Conservation (phyloP, 2,329 filamentous ascomycete genomes). For the Penicillium thymicola region DNA sequence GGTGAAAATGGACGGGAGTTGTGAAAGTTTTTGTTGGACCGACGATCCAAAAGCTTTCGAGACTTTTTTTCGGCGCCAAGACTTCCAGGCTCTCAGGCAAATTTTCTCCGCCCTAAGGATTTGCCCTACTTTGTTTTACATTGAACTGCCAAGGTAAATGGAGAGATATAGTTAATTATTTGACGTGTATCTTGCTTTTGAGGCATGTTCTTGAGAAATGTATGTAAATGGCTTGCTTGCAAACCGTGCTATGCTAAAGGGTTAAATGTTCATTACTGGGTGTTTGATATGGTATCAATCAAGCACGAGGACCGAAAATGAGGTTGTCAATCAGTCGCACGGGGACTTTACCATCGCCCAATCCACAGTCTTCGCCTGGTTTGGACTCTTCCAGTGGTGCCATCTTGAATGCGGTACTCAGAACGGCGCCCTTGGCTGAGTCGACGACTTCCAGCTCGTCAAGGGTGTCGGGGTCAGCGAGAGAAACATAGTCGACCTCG, state of each 20-base stretch:
- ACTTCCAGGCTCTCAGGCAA: slow-evolving; percentile 21
- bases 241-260: neutral
- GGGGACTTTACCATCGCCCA: slow-evolving; percentile 69
- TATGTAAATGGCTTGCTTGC: neutral
- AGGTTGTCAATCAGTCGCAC: slow-evolving; percentile 96
- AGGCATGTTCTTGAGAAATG: neutral
- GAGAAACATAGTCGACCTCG: slow-evolving; percentile 87
- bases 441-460: slow-evolving; percentile 74
- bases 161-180: slow-evolving; percentile 3
- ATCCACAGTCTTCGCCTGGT: slow-evolving; percentile 65
- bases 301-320: slow-evolving; percentile 53
- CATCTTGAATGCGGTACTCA: slow-evolving; percentile 92
- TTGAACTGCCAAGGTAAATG: neutral
- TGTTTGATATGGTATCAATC: slow-evolving; percentile 6
- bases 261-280: neutral
- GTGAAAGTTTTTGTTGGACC: slow-evolving; percentile 5
- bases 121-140: slow-evolving; percentile 32
- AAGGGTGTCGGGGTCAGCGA: slow-evolving; percentile 81
- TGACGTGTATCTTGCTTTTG: neutral
- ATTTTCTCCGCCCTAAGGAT: slow-evolving; percentile 34
- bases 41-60: slow-evolving; percentile 17
- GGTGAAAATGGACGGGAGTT: neutral
- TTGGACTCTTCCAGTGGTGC: slow-evolving; percentile 68
- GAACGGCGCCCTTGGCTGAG: slow-evolving; percentile 66
- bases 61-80: slow-evolving; percentile 27